Conservation (phyloP, 148 eudicot genomes). For the Arbutus unedo region DNA sequence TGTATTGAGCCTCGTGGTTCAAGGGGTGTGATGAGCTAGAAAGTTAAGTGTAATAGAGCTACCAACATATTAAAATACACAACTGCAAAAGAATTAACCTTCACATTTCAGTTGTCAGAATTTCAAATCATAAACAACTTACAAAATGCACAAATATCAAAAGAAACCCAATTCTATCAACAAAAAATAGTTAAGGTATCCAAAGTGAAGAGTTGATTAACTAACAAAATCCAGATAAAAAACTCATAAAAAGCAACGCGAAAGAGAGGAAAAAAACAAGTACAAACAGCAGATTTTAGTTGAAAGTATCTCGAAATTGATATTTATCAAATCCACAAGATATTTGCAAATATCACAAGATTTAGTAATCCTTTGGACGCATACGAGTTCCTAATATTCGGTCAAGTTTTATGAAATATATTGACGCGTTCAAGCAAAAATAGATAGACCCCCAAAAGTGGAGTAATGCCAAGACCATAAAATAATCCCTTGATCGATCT, state of each 20-base stretch:
- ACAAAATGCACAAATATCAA: background rate
- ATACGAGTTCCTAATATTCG: background rate
- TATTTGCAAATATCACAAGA: background rate
- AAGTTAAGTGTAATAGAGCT: background rate
- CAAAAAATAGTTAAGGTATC: background rate
- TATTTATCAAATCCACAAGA: background rate
- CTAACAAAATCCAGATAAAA: background rate
- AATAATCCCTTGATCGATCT: background rate
- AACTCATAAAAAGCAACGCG: background rate
- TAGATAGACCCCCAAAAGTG: conserved; percentile 1
- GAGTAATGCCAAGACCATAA: background rate
- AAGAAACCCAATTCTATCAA: background rate
- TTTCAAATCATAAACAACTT: background rate
- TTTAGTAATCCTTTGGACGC: background rate
- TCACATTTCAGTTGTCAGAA: background rate
- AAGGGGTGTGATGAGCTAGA: background rate
- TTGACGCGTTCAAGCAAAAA: background rate
- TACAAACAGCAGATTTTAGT: no score
- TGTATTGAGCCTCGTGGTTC: no score
- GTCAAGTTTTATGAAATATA: background rate
- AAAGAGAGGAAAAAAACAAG: background rate
- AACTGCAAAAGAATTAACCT: background rate
- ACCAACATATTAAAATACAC: no score
- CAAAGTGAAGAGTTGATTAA: background rate
- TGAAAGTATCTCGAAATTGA: no score